A percentile compares a stretch with the other conserved stretches of the same genome.
Conservation (phyloP, 2,329 filamentous ascomycete genomes). For the Emergomyces orientalis region DNA sequence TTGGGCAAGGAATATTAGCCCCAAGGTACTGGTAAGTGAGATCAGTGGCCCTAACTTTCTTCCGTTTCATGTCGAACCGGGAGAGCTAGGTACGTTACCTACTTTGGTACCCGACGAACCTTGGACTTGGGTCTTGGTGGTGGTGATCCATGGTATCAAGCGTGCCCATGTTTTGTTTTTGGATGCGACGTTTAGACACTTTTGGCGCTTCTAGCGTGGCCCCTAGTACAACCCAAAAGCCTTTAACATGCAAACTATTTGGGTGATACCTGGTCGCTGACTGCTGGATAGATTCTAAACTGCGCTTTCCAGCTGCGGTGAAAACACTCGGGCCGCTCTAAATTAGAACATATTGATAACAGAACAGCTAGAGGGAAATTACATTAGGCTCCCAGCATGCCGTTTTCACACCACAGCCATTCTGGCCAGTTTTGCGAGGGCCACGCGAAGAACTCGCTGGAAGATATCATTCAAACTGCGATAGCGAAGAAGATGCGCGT, state of each 20-base stretch:
- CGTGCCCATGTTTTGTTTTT: no score
- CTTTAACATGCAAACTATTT: background rate
- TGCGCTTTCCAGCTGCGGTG: background rate
- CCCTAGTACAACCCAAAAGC: no score
- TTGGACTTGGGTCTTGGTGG: no score
- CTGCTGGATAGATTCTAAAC: background rate
- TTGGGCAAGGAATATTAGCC: no score
- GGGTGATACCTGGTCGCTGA: background rate
- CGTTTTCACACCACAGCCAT: slow-evolving; percentile 95
- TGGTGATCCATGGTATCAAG: no score
- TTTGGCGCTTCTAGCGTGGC: no score
- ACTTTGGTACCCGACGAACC: no score
- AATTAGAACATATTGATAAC: background rate
- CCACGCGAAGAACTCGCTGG: slow-evolving; percentile 77
- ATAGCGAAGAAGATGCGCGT: slow-evolving; percentile 69
- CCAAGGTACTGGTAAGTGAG: no score
- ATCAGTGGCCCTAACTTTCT: no score
- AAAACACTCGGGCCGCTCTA: background rate
- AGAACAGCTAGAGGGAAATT: background rate
- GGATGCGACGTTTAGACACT: no score
- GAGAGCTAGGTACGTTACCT: no score
- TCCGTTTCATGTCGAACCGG: no score
- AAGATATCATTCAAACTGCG: slow-evolving; percentile 71
- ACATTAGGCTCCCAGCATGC: slow-evolving; percentile 49
- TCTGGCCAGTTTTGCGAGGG: slow-evolving; percentile 92